Evolutionary conservation across 192 early-diverging fungal genomes (phyloP), one percentile per base, ranked within the genome.

Genomic region (Linnemannia elongata): DNA sequence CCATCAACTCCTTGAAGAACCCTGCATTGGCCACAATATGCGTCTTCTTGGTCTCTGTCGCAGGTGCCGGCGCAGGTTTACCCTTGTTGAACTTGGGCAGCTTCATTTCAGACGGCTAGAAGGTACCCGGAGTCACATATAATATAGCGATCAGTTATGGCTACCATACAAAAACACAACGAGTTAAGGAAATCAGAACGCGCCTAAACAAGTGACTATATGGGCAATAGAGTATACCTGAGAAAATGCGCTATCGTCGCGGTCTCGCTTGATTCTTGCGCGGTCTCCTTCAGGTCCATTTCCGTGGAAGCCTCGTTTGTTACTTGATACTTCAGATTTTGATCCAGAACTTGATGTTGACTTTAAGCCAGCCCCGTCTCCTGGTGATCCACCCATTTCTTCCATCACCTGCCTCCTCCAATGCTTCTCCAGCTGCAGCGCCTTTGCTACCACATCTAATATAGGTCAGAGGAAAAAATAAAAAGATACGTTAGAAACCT

Each of bases 71-170:
- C 60, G 68, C 27, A 3, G 70, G 27, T 22, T 75, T 84, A 1
- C 77, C 75, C 38, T 84, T 84, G 69, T 35, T 75, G 49, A 84
- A 84, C 54, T 84, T 84, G 35, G 82, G 82, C 41, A 84, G 66
- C 17, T 77, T 66, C 72, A 60, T 27, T 60, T 55, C 72, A 0
- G 70, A n/a, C 9, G 33, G 20, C 76, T 45, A 38, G 17, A 35
- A 63, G 41, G 44, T 18, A 77, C 4, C 10, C 20, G 22, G 18
- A 35, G 20, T 15, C 10, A 5, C 42, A 24, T 22, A 30, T 24
- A 45, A 24, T n/a, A 45, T 22, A 13, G 44, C n/a, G 44, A 30
- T 49, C 10, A 52, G 42, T 20, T 30, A 52, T 52, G 13, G 6
- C 1, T 18, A 18, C 5, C 20, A 52, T 18, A 4, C 49, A 45